Evolutionary conservation across 148 eudicot genomes (phyloP), one percentile per base, ranked within the genome.

Genomic region (Rhododendron vialii): DNA sequence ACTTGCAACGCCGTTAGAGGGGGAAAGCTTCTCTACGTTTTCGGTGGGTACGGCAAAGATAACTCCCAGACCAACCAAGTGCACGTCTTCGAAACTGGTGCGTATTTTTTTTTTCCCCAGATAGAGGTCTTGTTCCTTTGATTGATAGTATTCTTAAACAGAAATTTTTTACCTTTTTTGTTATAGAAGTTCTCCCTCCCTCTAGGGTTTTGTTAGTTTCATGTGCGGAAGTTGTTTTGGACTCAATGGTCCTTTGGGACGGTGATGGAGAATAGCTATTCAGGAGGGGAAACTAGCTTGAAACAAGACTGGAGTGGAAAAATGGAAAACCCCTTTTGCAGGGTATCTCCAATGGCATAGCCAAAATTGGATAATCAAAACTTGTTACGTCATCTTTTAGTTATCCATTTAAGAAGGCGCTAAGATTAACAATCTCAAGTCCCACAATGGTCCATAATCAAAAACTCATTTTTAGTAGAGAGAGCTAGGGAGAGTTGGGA

Each of bases 1-100:
- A 95, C 98, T 35, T 95, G 95, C 87, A 95, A 93, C 91, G 93
- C 99, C 91, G 84, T 96, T 53, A 86, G 88, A 87, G 98, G 98
- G 1, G 98, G 99, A 5, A 94, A 91, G 85, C 88, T 92, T 48
- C 90, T 96, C 73, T 96, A 95, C 89, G 92, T 96, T 17, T 95
- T 96, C 87, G 98, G 98, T 18, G 98, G 99, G 22, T 96, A 94
- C 90, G 98, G 98, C 80, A 88, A 87, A 61, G 82, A 92, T 76
- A 92, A 94, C 89, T 92, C 92, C 35, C 98, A 95, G 88, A 94
- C 98, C 82, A 95, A 96, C 83, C 84, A 88, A 76, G 92, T 96
- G 86, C 98, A 94, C 80, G 91, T 95, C 80, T 96, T 95, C 90
- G 92, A 95, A 83, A 92, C 96, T 88, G 94, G 99, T 96, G 74